Conservation (phyloP, 257 asterid species). For the Prunella vulgaris region DNA sequence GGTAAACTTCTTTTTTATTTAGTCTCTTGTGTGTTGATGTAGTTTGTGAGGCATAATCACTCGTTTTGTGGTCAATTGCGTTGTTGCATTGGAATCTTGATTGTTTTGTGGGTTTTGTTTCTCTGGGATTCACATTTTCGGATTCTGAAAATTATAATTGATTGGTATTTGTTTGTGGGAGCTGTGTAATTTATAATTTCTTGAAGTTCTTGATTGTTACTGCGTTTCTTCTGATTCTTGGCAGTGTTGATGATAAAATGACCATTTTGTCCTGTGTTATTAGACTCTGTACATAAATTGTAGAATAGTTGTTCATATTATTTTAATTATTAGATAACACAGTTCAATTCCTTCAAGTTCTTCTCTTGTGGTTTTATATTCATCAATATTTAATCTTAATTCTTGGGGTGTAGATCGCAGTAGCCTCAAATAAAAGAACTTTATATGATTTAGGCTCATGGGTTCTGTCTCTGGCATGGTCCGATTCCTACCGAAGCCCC, state of each 20-base stretch:
- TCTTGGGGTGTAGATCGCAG: too few species aligned
- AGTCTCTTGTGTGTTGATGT: neutral
- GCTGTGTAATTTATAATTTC: neutral
- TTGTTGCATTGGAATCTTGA: constrained; percentile 2
- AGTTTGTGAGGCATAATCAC: neutral
- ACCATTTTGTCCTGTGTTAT: too few species aligned
- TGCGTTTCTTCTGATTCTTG: too few species aligned
- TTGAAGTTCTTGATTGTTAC: constrained; percentile 7
- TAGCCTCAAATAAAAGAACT: too few species aligned
- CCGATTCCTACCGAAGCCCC: constrained; percentile 51
- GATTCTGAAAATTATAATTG: neutral
- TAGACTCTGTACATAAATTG: too few species aligned
- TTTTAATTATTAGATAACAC: too few species aligned
- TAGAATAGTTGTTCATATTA: too few species aligned
- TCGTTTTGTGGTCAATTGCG: neutral
- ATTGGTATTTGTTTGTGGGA: neutral
- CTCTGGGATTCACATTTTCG: neutral
- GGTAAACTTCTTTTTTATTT: constrained; percentile 33
- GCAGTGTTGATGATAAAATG: too few species aligned
- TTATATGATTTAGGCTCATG: constrained; percentile 89
- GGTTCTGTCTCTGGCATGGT: constrained; percentile 67
- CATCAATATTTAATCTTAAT: too few species aligned
- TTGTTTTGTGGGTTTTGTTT: constrained; percentile 15
- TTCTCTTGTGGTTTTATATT: too few species aligned
- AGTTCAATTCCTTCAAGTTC: too few species aligned